Percentiles rank a stretch among this genome's conserved stretches.
Conservation (phyloP, 371 early-diverging fungal species). For the Nosema muscidifuracis region DNA sequence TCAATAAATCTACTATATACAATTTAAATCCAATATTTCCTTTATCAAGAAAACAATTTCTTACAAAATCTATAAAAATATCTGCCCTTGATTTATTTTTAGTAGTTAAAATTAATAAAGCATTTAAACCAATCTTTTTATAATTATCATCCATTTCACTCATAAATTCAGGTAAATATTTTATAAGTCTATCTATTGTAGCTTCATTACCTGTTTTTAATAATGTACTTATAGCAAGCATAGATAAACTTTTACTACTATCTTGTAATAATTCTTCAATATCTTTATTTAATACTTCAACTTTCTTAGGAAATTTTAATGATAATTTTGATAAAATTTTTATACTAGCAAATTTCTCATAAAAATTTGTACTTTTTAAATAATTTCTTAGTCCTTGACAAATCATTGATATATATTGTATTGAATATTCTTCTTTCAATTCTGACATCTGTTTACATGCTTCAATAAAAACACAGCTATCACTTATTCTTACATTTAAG, state of each 20-base stretch:
- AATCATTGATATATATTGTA: slow-evolving; percentile 34
- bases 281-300: slow-evolving; percentile 46
- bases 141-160: slow-evolving; percentile 50
- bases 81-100: slow-evolving; percentile 27
- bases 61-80: slow-evolving; percentile 52
- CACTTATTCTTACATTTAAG: slow-evolving; percentile 20
- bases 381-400: slow-evolving; percentile 46
- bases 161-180: slow-evolving; percentile 52
- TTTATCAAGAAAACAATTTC: slow-evolving; percentile 38
- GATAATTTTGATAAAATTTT: slow-evolving; percentile 48
- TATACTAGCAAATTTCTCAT: slow-evolving; percentile 50
- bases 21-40: slow-evolving; percentile 55
- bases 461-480: slow-evolving; percentile 43
- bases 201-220: slow-evolving; percentile 59
- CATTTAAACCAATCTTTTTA: slow-evolving; percentile 55
- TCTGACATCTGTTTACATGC: slow-evolving; percentile 28
- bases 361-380: slow-evolving; percentile 35
- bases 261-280: slow-evolving; percentile 55
- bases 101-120: slow-evolving; percentile 50
- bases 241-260: slow-evolving; percentile 43
- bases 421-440: slow-evolving; percentile 35
- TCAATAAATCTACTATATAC: slow-evolving; percentile 49
- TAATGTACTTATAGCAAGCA: slow-evolving; percentile 56
- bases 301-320: slow-evolving; percentile 51
- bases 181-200: slow-evolving; percentile 50